Percentiles rank a stretch among this genome's conserved stretches.
Conservation (phyloP, 2,329 filamentous ascomycete genomes). For the Colletotrichum trifolii region DNA sequence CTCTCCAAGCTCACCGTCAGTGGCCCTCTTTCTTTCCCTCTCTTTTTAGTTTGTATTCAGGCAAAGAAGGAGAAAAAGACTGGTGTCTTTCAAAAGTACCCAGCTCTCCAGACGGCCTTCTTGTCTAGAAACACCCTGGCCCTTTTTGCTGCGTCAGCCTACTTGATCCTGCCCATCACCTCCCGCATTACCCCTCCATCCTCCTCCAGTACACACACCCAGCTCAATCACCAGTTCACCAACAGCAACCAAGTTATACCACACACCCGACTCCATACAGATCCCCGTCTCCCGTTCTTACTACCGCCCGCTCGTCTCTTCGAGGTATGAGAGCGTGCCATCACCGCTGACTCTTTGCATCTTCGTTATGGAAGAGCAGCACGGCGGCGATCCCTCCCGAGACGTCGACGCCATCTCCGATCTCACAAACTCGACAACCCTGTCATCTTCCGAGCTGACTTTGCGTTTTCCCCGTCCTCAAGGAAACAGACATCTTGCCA, state of each 20-base stretch:
- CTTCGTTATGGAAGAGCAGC: slow-evolving; percentile 65
- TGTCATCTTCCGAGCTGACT: slow-evolving; percentile 58
- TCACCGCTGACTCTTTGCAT: slow-evolving; percentile 47
- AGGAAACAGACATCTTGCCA: slow-evolving; percentile 65
- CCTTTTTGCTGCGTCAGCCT: slow-evolving; percentile 23
- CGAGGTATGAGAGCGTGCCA: slow-evolving; percentile 51
- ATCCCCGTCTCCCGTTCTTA: not conserved
- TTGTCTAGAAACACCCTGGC: slow-evolving; percentile 9
- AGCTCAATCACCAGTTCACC: slow-evolving; percentile 16
- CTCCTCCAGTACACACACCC: slow-evolving; percentile 21
- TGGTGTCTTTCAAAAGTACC: slow-evolving; percentile 3
- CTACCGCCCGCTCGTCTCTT: slow-evolving; percentile 37
- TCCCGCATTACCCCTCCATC: slow-evolving; percentile 37
- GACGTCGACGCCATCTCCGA: slow-evolving; percentile 34
- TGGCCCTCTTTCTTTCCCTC: slow-evolving; percentile 2
- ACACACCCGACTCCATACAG: slow-evolving; percentile 13
- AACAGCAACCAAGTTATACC: not conserved
- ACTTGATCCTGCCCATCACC: slow-evolving; percentile 26
- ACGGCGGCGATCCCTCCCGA: slow-evolving; percentile 34
- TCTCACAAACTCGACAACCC: slow-evolving; percentile 40
- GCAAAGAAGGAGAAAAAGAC: not conserved
- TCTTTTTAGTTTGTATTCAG: too few species aligned
- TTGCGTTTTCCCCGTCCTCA: slow-evolving; percentile 68
- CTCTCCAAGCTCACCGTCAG: slow-evolving; percentile 28
- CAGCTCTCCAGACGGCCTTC: slow-evolving; percentile 15